These are phyloP conservation scores for Malus asiatica DNA, from an alignment of 306 rosid species.

Conservation along the genomic window DNA sequence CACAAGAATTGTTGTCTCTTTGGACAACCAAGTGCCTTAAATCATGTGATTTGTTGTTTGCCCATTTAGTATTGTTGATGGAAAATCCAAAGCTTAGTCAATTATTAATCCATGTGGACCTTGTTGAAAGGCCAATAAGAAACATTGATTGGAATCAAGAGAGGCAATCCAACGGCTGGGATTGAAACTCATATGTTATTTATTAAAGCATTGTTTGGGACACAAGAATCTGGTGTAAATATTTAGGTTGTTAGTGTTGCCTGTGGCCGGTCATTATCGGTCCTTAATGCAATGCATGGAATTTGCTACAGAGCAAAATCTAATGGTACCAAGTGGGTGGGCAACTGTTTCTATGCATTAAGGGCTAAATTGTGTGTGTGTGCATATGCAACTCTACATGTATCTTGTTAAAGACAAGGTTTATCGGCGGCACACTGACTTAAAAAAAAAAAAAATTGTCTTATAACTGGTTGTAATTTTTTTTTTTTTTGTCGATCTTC, in stretches of 20 bases:
- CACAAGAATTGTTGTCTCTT: not conserved
- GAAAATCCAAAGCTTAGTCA: not conserved
- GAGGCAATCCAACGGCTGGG: slow-evolving; percentile 16
- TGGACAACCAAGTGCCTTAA: slow-evolving; percentile 15
- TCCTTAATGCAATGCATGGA: slow-evolving; percentile 26
- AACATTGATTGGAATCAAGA: not conserved
- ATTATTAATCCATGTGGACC: slow-evolving; percentile 5
- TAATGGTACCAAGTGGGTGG: slow-evolving; percentile 33
- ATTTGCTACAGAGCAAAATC: slow-evolving; percentile 26
- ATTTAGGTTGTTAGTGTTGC: slow-evolving; percentile 19
- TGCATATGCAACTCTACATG: slow-evolving; percentile 38
- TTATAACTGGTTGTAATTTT: too few species aligned
- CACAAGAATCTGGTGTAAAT: slow-evolving; percentile 20
- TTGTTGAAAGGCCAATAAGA: not conserved
- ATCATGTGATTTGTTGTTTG: slow-evolving; percentile 24
- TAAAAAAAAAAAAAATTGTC: too few species aligned
- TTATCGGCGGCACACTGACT: slow-evolving; percentile 18
- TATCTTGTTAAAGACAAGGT: slow-evolving; percentile 56
- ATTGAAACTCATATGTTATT: not conserved
- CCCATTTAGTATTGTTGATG: slow-evolving; percentile 12
- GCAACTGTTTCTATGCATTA: slow-evolving; percentile 20
- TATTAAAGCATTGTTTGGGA: slow-evolving; percentile 13
- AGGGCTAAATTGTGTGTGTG: slow-evolving; percentile 22
- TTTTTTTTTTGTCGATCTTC: too few species aligned
- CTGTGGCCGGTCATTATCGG: slow-evolving; percentile 31